A percentile compares a stretch with the other conserved stretches of the same genome.
Conservation (phyloP, 2,329 filamentous ascomycete genomes). For the Dactylella cylindrospora region DNA sequence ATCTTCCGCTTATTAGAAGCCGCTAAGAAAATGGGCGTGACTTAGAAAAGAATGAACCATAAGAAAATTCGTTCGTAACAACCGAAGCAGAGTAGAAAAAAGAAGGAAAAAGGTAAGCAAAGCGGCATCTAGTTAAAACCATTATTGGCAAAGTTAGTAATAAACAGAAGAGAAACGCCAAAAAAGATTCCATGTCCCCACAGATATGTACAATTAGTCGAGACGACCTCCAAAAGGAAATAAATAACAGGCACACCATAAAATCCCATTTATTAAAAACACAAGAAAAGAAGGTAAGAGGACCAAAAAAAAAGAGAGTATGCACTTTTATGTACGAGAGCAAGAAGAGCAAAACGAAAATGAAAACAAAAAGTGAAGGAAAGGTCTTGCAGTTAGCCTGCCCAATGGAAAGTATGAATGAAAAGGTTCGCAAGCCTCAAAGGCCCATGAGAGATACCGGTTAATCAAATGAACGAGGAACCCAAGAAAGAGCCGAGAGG, state of each 20-base stretch:
- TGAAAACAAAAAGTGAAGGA: slow-evolving; percentile 9
- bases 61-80: no score
- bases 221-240: slow-evolving; percentile 1
- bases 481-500: no score
- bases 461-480: no score
- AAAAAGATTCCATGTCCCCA: slow-evolving; percentile 8
- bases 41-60: no score
- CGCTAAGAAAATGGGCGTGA: no score
- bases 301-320: slow-evolving; percentile 8
- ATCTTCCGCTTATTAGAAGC: no score
- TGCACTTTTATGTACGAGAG: slow-evolving; percentile 39
- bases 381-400: background rate
- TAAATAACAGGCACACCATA: slow-evolving; percentile 15
- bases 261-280: slow-evolving; percentile 19
- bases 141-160: background rate
- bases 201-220: slow-evolving; percentile 24
- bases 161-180: background rate
- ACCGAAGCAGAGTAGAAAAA: background rate
- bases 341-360: no score
- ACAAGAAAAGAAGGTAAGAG: slow-evolving; percentile 21
- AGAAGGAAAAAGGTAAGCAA: background rate
- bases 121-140: background rate
- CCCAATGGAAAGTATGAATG: no score
- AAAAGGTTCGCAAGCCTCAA: no score
- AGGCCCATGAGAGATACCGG: no score